Base-by-base conservation (phyloP, 164 flowering plant species). In the Tinospora cordifolia region DNA sequence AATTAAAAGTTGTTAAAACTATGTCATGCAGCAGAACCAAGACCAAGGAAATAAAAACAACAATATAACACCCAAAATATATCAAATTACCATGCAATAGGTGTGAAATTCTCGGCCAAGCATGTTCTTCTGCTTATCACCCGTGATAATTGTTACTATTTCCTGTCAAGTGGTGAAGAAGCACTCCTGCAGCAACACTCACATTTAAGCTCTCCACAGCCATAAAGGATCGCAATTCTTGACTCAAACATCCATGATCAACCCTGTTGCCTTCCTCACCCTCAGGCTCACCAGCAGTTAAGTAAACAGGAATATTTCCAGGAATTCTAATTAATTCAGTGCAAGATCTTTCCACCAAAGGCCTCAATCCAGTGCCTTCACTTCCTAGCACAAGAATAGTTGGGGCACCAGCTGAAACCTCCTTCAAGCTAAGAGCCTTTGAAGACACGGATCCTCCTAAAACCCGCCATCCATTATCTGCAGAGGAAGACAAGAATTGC, bases 171-270 rank as follows among this genome's bases (percentile, higher is more conserved):
- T 95, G 97, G 76, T 95, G 89, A 75, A 95, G 88, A 75, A 95
- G 88, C 80, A 95, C 97, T 54, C 99, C 98, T 10, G 98, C 92
- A 25, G 98, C 99, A 65, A 95, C 99, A 74, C 99, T 95, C 60
- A 95, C 99, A 80, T 95, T 92, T 82, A 95, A 88, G 85, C 99
- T 95, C 83, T 92, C 99, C 46, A 95, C 98, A 40, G 96, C 96
- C 81, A 92, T n/a, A 75, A 90, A 92, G 21, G 97, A 90, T 44
- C 49, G 83, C 71, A 86, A 88, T 57, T 88, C 92, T 67, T 80
- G 80, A 46, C 76, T 79, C 0, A 75, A 77, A 64, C 68, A 54
- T 34, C 65, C 76, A 41, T 19, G 69, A 65, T 76, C 79, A 25
- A 54, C 71, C 30, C 74, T 80, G 12, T 19, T 77, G 51, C 73